Percentiles rank a stretch among this genome's conserved stretches.
phyloP scores from a whole-genome alignment of 306 rosid species.

The Ochetophila trinervis region DNA sequence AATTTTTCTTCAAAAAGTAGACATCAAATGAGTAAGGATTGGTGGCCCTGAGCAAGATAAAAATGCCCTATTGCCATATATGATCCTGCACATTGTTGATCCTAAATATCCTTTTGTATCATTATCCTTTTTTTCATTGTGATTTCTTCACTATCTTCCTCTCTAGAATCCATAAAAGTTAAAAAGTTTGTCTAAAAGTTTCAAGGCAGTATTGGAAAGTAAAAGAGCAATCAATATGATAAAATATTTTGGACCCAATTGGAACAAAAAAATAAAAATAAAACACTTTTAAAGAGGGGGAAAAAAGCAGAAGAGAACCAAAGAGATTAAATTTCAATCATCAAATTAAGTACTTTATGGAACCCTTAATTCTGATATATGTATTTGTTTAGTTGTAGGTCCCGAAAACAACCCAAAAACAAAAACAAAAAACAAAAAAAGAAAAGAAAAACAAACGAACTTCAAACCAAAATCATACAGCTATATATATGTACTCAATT shows the following conservation, averaged over 20 bases:
- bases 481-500: slow-evolving; percentile 29
- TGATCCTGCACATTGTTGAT: neutral
- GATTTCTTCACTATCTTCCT: slow-evolving; percentile 21
- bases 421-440: too few relatives aligned
- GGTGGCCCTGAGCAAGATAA: slow-evolving; percentile 8
- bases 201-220: slow-evolving; percentile 31
- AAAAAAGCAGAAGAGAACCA: slow-evolving; percentile 9
- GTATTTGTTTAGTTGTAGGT: slow-evolving; percentile 18
- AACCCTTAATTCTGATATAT: slow-evolving; percentile 24
- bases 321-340: slow-evolving; percentile 30
- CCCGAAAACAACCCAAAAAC: neutral
- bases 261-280: slow-evolving; percentile 22
- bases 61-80: neutral
- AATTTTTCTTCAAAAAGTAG: neutral
- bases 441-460: neutral
- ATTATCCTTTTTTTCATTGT: slow-evolving; percentile 32
- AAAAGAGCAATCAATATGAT: slow-evolving; percentile 33
- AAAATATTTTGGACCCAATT: slow-evolving; percentile 23
- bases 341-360: slow-evolving; percentile 31
- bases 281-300: slow-evolving; percentile 11
- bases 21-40: slow-evolving; percentile 12
- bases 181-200: slow-evolving; percentile 47
- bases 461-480: slow-evolving; percentile 14
- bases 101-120: slow-evolving; percentile 22
- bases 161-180: slow-evolving; percentile 38